Evolutionary conservation across 345 rosid genomes (phyloP).

Genomic region (Populus simonii): DNA sequence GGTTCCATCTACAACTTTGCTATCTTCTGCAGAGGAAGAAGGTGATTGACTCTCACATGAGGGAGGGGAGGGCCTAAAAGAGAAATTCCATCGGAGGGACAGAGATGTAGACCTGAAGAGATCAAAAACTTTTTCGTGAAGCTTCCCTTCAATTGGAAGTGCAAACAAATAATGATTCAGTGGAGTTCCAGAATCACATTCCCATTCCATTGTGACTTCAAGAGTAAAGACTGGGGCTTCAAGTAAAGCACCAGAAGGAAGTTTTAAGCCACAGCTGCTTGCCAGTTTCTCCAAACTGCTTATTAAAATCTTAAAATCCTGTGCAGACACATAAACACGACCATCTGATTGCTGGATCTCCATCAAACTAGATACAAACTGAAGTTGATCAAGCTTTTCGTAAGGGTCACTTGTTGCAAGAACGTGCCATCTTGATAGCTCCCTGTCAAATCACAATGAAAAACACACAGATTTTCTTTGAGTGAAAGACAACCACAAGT

Average conservation of each 20-base stretch:
- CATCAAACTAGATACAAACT: slow-evolving; percentile 58
- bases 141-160: slow-evolving; percentile 77
- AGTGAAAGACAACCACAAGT: too few relatives aligned
- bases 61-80: slow-evolving; percentile 56
- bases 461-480: too few relatives aligned
- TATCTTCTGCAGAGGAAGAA: slow-evolving; percentile 39
- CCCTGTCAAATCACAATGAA: too few relatives aligned
- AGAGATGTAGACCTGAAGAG: slow-evolving; percentile 94
- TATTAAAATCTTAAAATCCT: slow-evolving; percentile 68
- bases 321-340: slow-evolving; percentile 63
- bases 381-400: slow-evolving; percentile 91
- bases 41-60: slow-evolving; percentile 34
- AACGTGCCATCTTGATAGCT: slow-evolving; percentile 65
- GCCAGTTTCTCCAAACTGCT: slow-evolving; percentile 92
- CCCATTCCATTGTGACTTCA: slow-evolving; percentile 94
- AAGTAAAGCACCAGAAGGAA: slow-evolving; percentile 62
- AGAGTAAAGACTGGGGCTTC: slow-evolving; percentile 72
- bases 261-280: slow-evolving; percentile 53
- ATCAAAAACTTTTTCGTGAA: slow-evolving; percentile 79
- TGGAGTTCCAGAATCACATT: slow-evolving; percentile 81
- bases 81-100: slow-evolving; percentile 87
- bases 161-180: slow-evolving; percentile 88
- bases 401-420: slow-evolving; percentile 95
- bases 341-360: slow-evolving; percentile 97
- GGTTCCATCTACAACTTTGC: slow-evolving; percentile 31